Base-by-base conservation (phyloP, 352 stramenopile genomes). In the Phytophthora sojae region DNA sequence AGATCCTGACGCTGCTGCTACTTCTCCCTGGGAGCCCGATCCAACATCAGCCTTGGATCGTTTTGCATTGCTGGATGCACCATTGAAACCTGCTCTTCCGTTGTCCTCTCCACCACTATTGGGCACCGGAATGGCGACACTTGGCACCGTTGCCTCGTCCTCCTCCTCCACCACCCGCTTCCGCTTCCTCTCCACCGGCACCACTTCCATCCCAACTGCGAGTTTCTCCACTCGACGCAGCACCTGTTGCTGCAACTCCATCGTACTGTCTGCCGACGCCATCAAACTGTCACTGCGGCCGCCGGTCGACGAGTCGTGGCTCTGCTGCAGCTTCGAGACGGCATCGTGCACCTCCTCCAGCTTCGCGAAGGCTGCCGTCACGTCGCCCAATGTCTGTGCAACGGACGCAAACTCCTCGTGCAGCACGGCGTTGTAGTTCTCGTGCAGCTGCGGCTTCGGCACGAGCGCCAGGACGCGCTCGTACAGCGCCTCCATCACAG, bases 311-410 rank as follows among this genome's bases (percentile, higher is more conserved):
- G 37, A 17, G 15, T 12, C 14, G 42, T 21, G 55, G 17, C 15
- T 50, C 4, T 59, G 63, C 32, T 70, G 45, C 45, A 70, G 45
- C 54, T 67, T 44, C 4, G 57, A 57, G 21, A 71, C 64, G 6
- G 64, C 64, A 21, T 57, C 50, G 17, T 50, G 57, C 17, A 72
- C 29, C 51, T 72, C 64, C 51, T 53, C 29, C 57, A 72, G 51
- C 32, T 62, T 67, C 21, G 21, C 26, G 9, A 72, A 62, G 2
- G 64, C 57, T 25, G 54, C 29, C 8, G 11, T 6, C 37, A 72
- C 50, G 3, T 62, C 64, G 21, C 42, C 44, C 32, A 72, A 17
- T 7, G 32, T 23, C 6, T 25, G 8, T 4, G 19, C 17, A 5
- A 69, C 19, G 11, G 39, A 17, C 0, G 44, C 25, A 9, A 67